phyloP scores from a whole-genome alignment of 2,329 filamentous ascomycete species.

The Penicillium occitanis region DNA sequence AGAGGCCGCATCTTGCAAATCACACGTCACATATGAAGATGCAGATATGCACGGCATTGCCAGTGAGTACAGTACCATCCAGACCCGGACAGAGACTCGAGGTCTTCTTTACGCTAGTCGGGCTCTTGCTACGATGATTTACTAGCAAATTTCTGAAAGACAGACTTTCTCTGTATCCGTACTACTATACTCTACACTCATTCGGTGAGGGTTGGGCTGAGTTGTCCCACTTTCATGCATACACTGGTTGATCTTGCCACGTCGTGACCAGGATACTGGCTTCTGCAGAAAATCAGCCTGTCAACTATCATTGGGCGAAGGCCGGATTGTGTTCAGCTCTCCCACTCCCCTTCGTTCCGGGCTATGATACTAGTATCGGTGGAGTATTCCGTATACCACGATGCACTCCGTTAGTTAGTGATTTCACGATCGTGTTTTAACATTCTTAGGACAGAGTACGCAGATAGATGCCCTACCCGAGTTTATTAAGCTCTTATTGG shows the following conservation, averaged over 20 bases:
- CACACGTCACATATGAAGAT: background rate
- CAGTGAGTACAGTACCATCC: background rate
- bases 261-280: background rate
- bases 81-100: background rate
- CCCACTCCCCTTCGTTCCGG: background rate
- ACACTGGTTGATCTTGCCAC: background rate
- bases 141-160: background rate
- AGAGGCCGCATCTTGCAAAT: background rate
- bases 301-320: background rate
- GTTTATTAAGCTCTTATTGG: background rate
- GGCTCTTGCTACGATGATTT: background rate
- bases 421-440: background rate
- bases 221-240: background rate
- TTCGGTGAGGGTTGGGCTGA: conserved; percentile 2
- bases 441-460: background rate
- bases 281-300: background rate
- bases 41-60: background rate
- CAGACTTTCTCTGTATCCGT: background rate
- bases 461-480: background rate
- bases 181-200: background rate
- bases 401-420: background rate
- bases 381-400: background rate
- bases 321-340: background rate
- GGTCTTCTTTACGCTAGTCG: background rate
- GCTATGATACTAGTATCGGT: background rate